phyloP scores from a whole-genome alignment of 1,139 yeast species.

The Scheffersomyces insectosa region DNA sequence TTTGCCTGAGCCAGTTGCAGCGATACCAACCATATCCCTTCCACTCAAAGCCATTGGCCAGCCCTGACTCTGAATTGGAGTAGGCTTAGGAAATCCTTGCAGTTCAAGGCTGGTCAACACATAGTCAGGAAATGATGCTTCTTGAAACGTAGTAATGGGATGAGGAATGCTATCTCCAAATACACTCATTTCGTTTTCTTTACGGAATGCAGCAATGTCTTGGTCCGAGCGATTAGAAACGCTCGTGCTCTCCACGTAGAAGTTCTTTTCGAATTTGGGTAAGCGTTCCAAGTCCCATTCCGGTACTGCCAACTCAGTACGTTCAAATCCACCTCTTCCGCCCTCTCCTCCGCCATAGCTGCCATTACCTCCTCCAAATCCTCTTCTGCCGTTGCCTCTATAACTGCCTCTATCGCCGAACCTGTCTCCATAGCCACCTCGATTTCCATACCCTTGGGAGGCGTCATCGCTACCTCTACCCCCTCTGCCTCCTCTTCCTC shows the following conservation, averaged over 20 bases:
- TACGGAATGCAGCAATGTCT: conserved; percentile 77
- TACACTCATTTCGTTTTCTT: conserved; percentile 81
- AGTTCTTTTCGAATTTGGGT: conserved; percentile 94
- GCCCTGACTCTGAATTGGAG: conserved; percentile 98
- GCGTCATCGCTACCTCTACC: no score
- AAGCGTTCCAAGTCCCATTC: conserved; percentile 76
- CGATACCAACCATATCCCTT: conserved; percentile 98
- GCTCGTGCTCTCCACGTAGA: conserved; percentile 80
- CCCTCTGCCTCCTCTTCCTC: no score
- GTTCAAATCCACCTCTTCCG: conserved; percentile 23
- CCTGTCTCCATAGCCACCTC: conserved; percentile 22
- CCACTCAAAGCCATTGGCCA: conserved; percentile 99
- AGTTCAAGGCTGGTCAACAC: conserved; percentile 86
- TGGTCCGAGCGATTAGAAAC: conserved; percentile 74
- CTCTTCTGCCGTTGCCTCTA: conserved; percentile 29
- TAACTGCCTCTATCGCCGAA: conserved; percentile 19
- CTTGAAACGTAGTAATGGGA: conserved; percentile 90
- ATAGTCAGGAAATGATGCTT: conserved; percentile 95
- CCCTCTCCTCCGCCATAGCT: conserved; percentile 23
- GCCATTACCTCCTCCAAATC: conserved; percentile 39
- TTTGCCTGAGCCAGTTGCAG: conserved; percentile 98
- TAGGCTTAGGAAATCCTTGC: conserved; percentile 92
- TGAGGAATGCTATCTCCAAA: conserved; percentile 86
- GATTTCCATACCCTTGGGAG: neutral
- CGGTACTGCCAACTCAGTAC: conserved; percentile 67